These are phyloP conservation scores for Exophiala dermatitidis DNA, from an alignment of 2,329 filamentous ascomycete species.

Conservation along the genomic window DNA sequence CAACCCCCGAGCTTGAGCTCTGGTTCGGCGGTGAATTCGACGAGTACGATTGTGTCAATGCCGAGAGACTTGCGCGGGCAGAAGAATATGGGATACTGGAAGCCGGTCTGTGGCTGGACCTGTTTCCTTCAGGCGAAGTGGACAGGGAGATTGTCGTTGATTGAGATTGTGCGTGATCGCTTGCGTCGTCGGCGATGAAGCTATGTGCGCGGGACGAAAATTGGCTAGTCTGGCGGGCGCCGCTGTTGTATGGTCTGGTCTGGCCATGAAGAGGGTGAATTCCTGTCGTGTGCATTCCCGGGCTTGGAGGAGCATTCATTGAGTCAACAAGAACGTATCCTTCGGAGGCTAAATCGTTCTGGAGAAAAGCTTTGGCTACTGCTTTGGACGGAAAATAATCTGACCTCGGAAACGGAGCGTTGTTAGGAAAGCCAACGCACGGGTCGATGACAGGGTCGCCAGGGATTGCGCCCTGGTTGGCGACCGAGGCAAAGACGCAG, in stretches of 20 bases:
- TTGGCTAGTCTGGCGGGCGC: constrained; percentile 11
- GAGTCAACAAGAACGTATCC: constrained; percentile 15
- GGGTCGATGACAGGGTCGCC: neutral
- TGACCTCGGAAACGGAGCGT: neutral
- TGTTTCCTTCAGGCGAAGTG: constrained; percentile 26
- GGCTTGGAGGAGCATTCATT: neutral
- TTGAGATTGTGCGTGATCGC: constrained; percentile 15
- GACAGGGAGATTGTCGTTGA: constrained; percentile 22
- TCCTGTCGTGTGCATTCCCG: neutral
- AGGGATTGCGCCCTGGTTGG: constrained; percentile 6
- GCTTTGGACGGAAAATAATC: constrained; percentile 19
- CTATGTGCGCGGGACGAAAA: constrained; percentile 21
- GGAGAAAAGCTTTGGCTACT: constrained; percentile 20
- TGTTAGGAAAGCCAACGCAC: neutral
- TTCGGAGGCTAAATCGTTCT: constrained; percentile 10
- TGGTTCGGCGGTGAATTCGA: constrained; percentile 26
- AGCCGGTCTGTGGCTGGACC: constrained; percentile 14
- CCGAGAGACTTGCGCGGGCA: constrained; percentile 24
- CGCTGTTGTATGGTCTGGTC: constrained; percentile 1
- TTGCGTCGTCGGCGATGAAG: constrained; percentile 19
- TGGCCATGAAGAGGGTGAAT: constrained; percentile 1
- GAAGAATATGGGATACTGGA: constrained; percentile 15
- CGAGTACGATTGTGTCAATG: constrained; percentile 24
- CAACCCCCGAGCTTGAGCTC: constrained; percentile 6
- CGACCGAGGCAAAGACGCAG: constrained; percentile 44